These are phyloP conservation scores for Aspergillus pseudotamarii DNA, from an alignment of 2,329 filamentous ascomycete genomes.

Conservation along the genomic window DNA sequence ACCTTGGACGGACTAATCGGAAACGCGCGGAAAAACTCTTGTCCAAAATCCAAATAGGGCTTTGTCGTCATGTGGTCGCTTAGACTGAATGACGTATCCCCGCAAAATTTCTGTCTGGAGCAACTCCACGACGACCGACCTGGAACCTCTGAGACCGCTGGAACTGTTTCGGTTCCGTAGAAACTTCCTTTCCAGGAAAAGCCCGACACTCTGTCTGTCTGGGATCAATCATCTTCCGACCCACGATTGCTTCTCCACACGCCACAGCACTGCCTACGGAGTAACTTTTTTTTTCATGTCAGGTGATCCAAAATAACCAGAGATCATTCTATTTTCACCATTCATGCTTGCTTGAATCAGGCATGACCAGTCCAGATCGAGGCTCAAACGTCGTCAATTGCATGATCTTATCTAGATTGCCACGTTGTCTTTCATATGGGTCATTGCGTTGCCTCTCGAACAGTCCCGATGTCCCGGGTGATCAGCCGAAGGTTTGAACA, in stretches of 20 bases:
- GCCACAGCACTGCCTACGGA: not conserved
- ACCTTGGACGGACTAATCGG: not conserved
- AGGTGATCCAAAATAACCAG: not conserved
- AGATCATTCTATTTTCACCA: too few species aligned
- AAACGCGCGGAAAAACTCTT: not conserved
- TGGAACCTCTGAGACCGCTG: not conserved
- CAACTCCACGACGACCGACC: not conserved
- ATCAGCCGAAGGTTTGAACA: not conserved
- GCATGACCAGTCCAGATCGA: not conserved
- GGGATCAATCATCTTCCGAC: not conserved
- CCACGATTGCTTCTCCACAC: not conserved
- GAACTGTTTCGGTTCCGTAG: not conserved
- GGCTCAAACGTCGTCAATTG: not conserved
- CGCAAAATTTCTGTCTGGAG: not conserved
- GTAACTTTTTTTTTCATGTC: not conserved
- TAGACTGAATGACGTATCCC: not conserved
- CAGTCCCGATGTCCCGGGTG: not conserved
- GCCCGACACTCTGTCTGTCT: not conserved
- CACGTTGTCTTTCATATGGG: not conserved
- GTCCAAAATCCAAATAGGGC: not conserved
- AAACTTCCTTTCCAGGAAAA: not conserved
- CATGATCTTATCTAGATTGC: not conserved
- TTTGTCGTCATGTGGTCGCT: not conserved
- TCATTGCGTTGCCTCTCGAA: not conserved
- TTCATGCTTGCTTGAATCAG: not conserved